Conservation (phyloP, 2,329 filamentous ascomycete genomes). For the Nemania serpens region DNA sequence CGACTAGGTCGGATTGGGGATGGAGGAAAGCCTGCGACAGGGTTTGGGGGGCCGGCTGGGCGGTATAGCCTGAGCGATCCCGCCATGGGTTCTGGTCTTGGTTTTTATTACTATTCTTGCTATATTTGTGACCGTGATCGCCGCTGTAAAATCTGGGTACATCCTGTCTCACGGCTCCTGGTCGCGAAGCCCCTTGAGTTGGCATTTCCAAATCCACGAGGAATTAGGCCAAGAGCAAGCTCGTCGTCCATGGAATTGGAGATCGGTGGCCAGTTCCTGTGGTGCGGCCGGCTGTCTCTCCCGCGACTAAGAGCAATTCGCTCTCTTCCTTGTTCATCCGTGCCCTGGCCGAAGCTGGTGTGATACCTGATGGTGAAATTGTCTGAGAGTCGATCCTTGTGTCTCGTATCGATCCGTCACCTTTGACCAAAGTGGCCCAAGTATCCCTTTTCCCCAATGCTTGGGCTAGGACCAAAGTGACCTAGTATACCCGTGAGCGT, state of each 20-base stretch:
- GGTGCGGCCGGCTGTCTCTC: neutral
- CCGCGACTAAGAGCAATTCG: neutral
- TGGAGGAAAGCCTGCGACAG: slow-evolving; percentile 10
- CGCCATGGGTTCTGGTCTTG: neutral
- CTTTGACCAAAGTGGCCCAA: neutral
- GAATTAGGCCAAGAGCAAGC: slow-evolving; percentile 11
- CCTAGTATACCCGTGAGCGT: neutral
- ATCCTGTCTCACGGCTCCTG: neutral
- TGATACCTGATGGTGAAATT: neutral
- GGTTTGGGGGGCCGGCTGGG: slow-evolving; percentile 11
- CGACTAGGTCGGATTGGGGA: slow-evolving; percentile 26
- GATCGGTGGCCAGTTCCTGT: neutral
- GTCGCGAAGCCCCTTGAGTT: neutral
- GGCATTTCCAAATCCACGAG: slow-evolving; percentile 10
- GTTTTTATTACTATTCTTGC: neutral
- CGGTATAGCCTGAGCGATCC: neutral
- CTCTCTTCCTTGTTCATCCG: slow-evolving; percentile 6
- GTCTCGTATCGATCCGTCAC: neutral
- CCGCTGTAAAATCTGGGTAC: neutral
- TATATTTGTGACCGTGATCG: neutral
- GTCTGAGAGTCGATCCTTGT: neutral
- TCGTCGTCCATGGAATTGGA: slow-evolving; percentile 20
- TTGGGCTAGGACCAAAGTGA: neutral
- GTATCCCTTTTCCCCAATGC: neutral
- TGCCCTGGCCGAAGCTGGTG: neutral